Evolutionary conservation across 164 flowering plant species (phyloP).

Genomic region (Buxus sempervirens): DNA sequence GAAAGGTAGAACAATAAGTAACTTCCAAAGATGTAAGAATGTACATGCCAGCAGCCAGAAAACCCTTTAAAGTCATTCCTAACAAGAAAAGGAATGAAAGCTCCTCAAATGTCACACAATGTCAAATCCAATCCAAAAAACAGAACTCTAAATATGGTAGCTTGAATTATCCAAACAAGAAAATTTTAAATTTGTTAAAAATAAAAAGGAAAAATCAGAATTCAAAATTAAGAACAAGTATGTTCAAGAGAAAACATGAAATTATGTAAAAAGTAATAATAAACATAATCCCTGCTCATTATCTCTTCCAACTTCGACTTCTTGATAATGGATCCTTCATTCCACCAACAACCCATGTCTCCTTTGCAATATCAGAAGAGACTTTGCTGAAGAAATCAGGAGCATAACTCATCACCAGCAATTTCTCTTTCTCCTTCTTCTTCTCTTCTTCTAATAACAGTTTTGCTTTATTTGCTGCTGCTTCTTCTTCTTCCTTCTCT

Average conservation of each 20-base stretch:
- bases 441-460: conserved; percentile 39
- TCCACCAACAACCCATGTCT: conserved; percentile 79
- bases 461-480: conserved; percentile 26
- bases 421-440: conserved; percentile 38
- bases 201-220: conserved; percentile 1
- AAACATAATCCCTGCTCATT: conserved; percentile 7
- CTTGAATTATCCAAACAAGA: conserved; percentile 15
- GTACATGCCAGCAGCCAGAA: too few relatives aligned
- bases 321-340: conserved; percentile 55
- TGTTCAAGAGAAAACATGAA: not conserved
- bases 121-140: too few relatives aligned
- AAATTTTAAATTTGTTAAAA: not conserved
- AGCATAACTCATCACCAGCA: conserved; percentile 58
- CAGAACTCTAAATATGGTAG: not conserved
- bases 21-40: too few relatives aligned
- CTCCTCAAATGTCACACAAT: too few relatives aligned
- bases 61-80: too few relatives aligned
- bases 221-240: not conserved
- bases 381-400: conserved; percentile 54
- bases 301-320: conserved; percentile 83
- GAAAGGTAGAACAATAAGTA: too few relatives aligned
- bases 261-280: not conserved
- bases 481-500: conserved; percentile 28
- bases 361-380: conserved; percentile 74
- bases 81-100: not conserved